phyloP scores from a whole-genome alignment of 2,329 filamentous ascomycete species.

The Phyllosticta citribraziliensis region DNA sequence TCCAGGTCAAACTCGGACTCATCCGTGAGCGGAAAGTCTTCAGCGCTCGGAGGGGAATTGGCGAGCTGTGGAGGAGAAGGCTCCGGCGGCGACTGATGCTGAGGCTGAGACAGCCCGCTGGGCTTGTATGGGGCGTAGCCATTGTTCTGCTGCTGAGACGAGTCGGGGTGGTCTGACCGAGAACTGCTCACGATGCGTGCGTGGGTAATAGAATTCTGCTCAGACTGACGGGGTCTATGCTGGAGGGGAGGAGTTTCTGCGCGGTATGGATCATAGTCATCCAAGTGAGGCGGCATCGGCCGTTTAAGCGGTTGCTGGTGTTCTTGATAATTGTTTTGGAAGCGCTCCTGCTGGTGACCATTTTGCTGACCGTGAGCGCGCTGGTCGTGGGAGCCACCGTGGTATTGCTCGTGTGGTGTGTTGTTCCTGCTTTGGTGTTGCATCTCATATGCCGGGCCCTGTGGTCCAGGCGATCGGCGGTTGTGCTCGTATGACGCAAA shows the following conservation, averaged over 20 bases:
- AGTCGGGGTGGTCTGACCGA: not conserved
- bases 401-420: not conserved
- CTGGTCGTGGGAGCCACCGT: not conserved
- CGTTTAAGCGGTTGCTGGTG: not conserved
- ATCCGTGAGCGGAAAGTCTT: not conserved
- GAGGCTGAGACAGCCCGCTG: not conserved
- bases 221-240: not conserved
- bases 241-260: not conserved
- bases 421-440: not conserved
- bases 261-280: conserved; percentile 7
- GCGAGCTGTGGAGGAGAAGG: not conserved
- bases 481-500: not conserved
- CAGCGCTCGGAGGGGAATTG: not conserved
- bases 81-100: not conserved
- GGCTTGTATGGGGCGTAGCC: not conserved
- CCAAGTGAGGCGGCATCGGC: not conserved
- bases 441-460: conserved; percentile 8
- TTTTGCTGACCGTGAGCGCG: not conserved
- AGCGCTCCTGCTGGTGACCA: not conserved
- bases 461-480: conserved; percentile 18
- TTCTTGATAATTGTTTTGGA: not conserved
- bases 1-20: not conserved
- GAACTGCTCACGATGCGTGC: not conserved
- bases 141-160: not conserved
- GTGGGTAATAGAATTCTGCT: not conserved